Percentiles rank a stretch among this genome's conserved stretches.
Evolutionary conservation across 2,329 filamentous ascomycete species (phyloP).

Genomic region (Calonectria hawksworthii): DNA sequence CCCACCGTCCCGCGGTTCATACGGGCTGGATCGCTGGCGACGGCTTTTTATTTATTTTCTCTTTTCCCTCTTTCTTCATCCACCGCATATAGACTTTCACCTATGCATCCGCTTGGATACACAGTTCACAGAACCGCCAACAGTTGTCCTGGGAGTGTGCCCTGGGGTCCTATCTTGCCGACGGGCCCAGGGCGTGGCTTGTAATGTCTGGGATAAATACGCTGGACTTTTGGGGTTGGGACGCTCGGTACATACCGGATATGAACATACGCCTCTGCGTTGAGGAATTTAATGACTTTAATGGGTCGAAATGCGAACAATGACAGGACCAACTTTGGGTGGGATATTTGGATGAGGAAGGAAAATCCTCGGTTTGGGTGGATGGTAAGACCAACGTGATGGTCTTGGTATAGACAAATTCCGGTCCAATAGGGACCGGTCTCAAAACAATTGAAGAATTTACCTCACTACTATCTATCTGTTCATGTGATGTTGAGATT

Average conservation of each 20-base stretch:
- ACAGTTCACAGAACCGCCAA: not conserved
- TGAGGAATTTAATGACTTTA: slow-evolving; percentile 39
- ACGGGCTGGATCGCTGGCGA: slow-evolving; percentile 38
- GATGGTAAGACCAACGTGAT: not conserved
- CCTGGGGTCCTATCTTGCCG: not conserved
- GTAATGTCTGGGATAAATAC: slow-evolving; percentile 6
- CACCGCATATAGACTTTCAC: slow-evolving; percentile 15
- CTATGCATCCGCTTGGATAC: slow-evolving; percentile 11
- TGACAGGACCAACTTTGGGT: slow-evolving; percentile 27
- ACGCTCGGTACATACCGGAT: slow-evolving; percentile 32
- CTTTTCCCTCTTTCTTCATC: not conserved
- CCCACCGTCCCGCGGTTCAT: slow-evolving; percentile 44
- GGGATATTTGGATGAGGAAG: slow-evolving; percentile 7
- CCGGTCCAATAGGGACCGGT: slow-evolving; percentile 8
- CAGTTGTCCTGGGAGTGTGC: too few species aligned
- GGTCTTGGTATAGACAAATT: slow-evolving; percentile 10
- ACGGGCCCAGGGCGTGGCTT: not conserved
- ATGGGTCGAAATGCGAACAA: slow-evolving; percentile 38
- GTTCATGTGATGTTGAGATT: not conserved
- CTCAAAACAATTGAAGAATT: slow-evolving; percentile 6
- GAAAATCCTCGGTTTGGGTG: not conserved
- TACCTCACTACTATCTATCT: not conserved
- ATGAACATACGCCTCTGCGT: slow-evolving; percentile 22
- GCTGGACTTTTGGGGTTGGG: slow-evolving; percentile 15
- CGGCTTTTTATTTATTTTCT: slow-evolving; percentile 13